Evolutionary conservation across 2,329 filamentous ascomycete genomes (phyloP).

Genomic region (Claviceps quebecensis): DNA sequence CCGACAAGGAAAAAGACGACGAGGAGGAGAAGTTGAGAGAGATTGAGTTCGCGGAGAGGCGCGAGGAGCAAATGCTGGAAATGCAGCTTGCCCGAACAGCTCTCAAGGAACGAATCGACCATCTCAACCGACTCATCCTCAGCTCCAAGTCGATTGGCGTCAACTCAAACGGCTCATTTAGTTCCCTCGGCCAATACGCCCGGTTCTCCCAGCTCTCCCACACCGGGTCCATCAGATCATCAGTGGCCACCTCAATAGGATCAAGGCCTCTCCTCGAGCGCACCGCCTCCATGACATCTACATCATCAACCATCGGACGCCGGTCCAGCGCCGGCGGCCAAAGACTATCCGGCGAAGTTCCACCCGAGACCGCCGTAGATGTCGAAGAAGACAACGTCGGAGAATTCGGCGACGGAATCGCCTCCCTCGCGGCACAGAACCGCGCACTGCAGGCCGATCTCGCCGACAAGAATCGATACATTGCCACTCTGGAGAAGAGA

Average conservation of each 20-base stretch:
- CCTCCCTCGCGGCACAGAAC: constrained; percentile 72
- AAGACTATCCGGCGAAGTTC: constrained; percentile 28
- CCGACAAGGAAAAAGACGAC: constrained; percentile 46
- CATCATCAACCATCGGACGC: constrained; percentile 43
- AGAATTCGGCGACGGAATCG: constrained; percentile 75
- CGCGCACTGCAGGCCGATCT: constrained; percentile 88
- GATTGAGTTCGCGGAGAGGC: constrained; percentile 69
- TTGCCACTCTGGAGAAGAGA: constrained; percentile 82
- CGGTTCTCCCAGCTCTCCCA: constrained; percentile 46
- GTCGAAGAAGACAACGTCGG: constrained; percentile 57
- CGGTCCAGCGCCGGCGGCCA: constrained; percentile 29
- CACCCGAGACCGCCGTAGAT: constrained; percentile 28
- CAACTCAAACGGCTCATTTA: constrained; percentile 62
- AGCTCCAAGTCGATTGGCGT: constrained; percentile 94
- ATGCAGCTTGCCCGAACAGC: constrained; percentile 96
- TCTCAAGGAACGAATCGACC: constrained; percentile 92
- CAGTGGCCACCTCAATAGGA: constrained; percentile 48
- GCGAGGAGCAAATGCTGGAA: constrained; percentile 95
- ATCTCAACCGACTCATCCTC: constrained; percentile 85
- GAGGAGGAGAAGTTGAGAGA: constrained; percentile 62
- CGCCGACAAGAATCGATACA: constrained; percentile 93
- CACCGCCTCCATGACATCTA: constrained; percentile 53
- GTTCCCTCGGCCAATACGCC: constrained; percentile 47
- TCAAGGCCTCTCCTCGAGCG: constrained; percentile 42
- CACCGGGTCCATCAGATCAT: constrained; percentile 50